These are phyloP conservation scores for Sungouiozyma intestinalis DNA, from an alignment of 805 yeast genomes.

Conservation along the genomic window DNA sequence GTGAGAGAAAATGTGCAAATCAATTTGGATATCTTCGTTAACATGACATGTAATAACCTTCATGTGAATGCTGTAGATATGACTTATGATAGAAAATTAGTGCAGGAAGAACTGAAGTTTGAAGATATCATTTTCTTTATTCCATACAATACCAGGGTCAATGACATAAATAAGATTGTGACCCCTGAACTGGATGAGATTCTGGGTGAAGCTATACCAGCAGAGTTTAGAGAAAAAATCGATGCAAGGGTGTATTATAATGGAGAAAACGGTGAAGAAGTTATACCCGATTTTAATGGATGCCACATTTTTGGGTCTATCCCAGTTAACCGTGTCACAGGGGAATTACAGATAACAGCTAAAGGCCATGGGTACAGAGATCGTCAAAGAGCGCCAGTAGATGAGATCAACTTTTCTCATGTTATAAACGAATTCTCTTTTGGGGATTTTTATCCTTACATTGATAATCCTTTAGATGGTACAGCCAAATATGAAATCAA, in stretches of 20 bases:
- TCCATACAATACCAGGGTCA: conserved; percentile 40
- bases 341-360: conserved; percentile 77
- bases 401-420: conserved; percentile 69
- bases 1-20: conserved; percentile 51
- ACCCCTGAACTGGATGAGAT: conserved; percentile 61
- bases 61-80: conserved; percentile 69
- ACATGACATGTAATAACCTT: conserved; percentile 71
- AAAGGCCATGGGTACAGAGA: conserved; percentile 57
- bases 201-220: conserved; percentile 53
- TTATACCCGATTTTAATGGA: conserved; percentile 47
- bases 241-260: conserved; percentile 23
- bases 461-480: conserved; percentile 79
- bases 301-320: conserved; percentile 77
- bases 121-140: conserved; percentile 52
- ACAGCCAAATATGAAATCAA: conserved; percentile 47
- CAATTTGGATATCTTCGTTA: conserved; percentile 70
- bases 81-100: conserved; percentile 69
- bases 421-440: conserved; percentile 77
- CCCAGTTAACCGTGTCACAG: conserved; percentile 77
- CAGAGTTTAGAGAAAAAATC: conserved; percentile 43
- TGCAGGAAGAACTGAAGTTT: conserved; percentile 62
- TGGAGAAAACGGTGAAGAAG: conserved; percentile 26
- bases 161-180: conserved; percentile 36
- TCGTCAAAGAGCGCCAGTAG: conserved; percentile 33
- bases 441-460: conserved; percentile 80